Conservation (phyloP, 164 flowering plant genomes). For the Liquidambar formosana region DNA sequence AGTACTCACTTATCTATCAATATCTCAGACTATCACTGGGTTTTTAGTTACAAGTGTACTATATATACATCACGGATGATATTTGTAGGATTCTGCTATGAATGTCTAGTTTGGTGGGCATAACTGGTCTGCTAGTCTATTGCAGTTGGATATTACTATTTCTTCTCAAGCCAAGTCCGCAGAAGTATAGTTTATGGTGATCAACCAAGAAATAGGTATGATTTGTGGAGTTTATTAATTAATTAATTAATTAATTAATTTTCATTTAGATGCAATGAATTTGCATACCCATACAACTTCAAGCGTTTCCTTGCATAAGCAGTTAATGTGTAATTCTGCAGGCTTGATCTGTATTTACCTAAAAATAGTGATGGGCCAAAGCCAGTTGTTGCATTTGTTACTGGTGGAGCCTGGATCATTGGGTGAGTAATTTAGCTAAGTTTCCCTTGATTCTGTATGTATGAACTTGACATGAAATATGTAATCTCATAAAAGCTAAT, state of each 20-base stretch:
- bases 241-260: no score
- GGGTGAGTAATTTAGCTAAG: constrained; percentile 57
- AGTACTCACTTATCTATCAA: neutral
- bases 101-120: neutral
- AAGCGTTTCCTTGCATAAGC: neutral
- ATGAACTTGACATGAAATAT: neutral
- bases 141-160: constrained; percentile 90
- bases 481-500: neutral
- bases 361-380: constrained; percentile 52
- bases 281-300: neutral
- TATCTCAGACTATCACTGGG: neutral
- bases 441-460: neutral
- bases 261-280: neutral
- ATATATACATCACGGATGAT: neutral
- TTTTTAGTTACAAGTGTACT: neutral
- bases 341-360: constrained; percentile 92
- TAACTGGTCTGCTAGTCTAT: constrained; percentile 17
- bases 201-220: constrained; percentile 83
- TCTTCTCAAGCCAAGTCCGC: constrained; percentile 75
- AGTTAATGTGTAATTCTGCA: constrained; percentile 31
- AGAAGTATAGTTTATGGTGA: constrained; percentile 87
- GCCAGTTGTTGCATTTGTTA: constrained; percentile 96
- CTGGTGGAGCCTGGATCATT: constrained; percentile 99
- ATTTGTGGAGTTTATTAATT: neutral
- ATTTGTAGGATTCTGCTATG: neutral